Conservation (phyloP, 2,329 filamentous ascomycete genomes). For the Penicillium sp. region DNA sequence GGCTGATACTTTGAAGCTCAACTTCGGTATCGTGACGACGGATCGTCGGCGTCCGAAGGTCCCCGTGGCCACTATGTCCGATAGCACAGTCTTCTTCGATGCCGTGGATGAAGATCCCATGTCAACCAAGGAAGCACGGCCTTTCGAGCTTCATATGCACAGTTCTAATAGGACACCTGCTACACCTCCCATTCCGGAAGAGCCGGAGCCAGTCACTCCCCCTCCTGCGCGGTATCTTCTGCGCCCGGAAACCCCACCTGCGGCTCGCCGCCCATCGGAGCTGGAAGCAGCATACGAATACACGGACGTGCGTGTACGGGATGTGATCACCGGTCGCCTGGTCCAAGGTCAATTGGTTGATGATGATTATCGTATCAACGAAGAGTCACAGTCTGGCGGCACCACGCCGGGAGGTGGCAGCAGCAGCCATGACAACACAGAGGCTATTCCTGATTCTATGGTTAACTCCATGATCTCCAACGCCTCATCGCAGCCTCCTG, state of each 20-base stretch:
- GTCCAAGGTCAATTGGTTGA: slow-evolving; percentile 95
- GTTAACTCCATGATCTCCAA: slow-evolving; percentile 77
- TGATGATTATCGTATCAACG: slow-evolving; percentile 81
- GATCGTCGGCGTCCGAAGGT: slow-evolving; percentile 55
- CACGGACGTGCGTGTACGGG: slow-evolving; percentile 76
- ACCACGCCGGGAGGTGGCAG: slow-evolving; percentile 50
- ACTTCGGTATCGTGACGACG: slow-evolving; percentile 83
- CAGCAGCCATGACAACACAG: slow-evolving; percentile 49
- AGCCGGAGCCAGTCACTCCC: slow-evolving; percentile 22
- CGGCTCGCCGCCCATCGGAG: slow-evolving; percentile 45
- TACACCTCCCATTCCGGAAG: slow-evolving; percentile 23
- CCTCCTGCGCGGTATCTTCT: slow-evolving; percentile 27
- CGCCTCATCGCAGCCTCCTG: slow-evolving; percentile 68
- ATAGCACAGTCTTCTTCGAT: slow-evolving; percentile 75
- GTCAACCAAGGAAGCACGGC: slow-evolving; percentile 27
- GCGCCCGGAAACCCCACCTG: slow-evolving; percentile 39
- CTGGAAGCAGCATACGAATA: slow-evolving; percentile 56
- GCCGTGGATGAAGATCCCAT: slow-evolving; percentile 50
- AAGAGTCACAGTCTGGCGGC: slow-evolving; percentile 59
- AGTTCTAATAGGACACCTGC: slow-evolving; percentile 11
- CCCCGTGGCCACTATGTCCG: slow-evolving; percentile 62
- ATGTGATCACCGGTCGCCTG: slow-evolving; percentile 87
- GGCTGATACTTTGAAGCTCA: slow-evolving; percentile 92
- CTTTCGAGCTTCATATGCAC: slow-evolving; percentile 31
- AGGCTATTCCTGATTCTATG: slow-evolving; percentile 75